A percentile compares a stretch with the other conserved stretches of the same genome.
These are phyloP conservation scores for Rhodocollybia butyracea DNA, from an alignment of 768 basidiomycete species.

Conservation along the genomic window DNA sequence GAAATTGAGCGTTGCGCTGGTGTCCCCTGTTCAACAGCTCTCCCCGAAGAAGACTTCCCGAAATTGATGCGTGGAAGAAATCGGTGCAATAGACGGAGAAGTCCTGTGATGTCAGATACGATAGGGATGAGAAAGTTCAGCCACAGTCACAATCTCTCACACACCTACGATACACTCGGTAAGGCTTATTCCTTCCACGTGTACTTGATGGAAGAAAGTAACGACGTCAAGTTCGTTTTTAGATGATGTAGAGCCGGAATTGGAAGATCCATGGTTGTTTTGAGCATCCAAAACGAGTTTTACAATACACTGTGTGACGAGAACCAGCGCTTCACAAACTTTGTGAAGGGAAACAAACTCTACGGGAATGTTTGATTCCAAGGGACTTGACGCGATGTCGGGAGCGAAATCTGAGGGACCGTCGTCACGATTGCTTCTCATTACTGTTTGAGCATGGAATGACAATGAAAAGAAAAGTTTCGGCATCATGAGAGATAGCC, in stretches of 20 bases:
- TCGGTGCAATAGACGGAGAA: slow-evolving; percentile 70
- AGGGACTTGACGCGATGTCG: neutral
- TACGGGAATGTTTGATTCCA: too few relatives aligned
- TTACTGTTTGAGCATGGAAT: slow-evolving; percentile 50
- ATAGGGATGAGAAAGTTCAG: neutral
- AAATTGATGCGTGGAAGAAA: slow-evolving; percentile 87
- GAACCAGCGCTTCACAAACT: slow-evolving; percentile 76
- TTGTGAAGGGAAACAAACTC: slow-evolving; percentile 68
- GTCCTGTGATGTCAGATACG: slow-evolving; percentile 40
- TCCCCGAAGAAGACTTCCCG: slow-evolving; percentile 39
- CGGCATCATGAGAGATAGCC: slow-evolving; percentile 58
- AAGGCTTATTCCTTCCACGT: slow-evolving; percentile 35
- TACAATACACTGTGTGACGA: slow-evolving; percentile 73
- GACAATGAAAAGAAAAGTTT: slow-evolving; percentile 59
- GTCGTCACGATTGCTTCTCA: slow-evolving; percentile 46
- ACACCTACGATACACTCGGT: slow-evolving; percentile 59
- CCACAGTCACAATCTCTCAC: slow-evolving; percentile 16
- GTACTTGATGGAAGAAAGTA: slow-evolving; percentile 41
- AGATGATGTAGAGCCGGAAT: slow-evolving; percentile 13
- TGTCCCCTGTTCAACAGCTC: slow-evolving; percentile 8
- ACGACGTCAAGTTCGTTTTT: slow-evolving; percentile 30
- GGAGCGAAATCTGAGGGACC: slow-evolving; percentile 28
- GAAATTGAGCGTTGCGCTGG: slow-evolving; percentile 15
- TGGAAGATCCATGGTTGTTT: slow-evolving; percentile 13
- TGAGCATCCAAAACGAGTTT: slow-evolving; percentile 58